Base-by-base conservation (phyloP, 257 asterid species). In the Salvia rosmarinus region DNA sequence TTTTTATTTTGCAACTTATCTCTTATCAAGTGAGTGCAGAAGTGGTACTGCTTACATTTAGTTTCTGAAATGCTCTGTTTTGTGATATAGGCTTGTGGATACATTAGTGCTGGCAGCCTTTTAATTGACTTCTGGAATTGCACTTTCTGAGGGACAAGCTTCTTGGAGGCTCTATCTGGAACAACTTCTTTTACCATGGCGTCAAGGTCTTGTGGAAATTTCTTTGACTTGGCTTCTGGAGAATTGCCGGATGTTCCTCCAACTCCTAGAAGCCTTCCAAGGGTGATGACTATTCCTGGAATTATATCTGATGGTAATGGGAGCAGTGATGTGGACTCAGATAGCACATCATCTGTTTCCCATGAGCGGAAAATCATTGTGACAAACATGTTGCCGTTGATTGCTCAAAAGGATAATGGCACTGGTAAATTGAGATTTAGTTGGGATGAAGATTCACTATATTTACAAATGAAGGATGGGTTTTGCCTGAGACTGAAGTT, bases 401-500 rank as follows among this genome's bases (percentile, higher is more conserved):
- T 84, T 19, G 88, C 93, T 11, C 95, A 78, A 56, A 89, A 80
- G 80, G 95, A 86, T 77, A n/a, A 30, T 4, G 85, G 28, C 47
- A 79, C 87, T 65, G 90, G 81, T 69, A 88, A 82, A 78, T 90
- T 90, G 96, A 80, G 74, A 65, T 92, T 92, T 46, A 77, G 80
- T 75, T 74, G 79, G 77, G 98, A 92, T 65, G 89, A 86, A 74
- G 98, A 92, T 81, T 87, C 98, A 5, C 84, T 86, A 28, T 69
- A 82, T 68, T 77, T 92, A 73, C 98, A 92, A 70, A 39, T 88
- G 81, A 92, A 88, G 79, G 98, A 92, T 63, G 98, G 96, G 51
- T 86, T 92, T 70, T 73, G 34, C 86, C 92, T 32, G 98, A 88
- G 14, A 75, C 87, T 9, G 96, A 90, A 80, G 90, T 90, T 46